phyloP scores from a whole-genome alignment of 148 eudicot genomes.

The Chenopodium album region DNA sequence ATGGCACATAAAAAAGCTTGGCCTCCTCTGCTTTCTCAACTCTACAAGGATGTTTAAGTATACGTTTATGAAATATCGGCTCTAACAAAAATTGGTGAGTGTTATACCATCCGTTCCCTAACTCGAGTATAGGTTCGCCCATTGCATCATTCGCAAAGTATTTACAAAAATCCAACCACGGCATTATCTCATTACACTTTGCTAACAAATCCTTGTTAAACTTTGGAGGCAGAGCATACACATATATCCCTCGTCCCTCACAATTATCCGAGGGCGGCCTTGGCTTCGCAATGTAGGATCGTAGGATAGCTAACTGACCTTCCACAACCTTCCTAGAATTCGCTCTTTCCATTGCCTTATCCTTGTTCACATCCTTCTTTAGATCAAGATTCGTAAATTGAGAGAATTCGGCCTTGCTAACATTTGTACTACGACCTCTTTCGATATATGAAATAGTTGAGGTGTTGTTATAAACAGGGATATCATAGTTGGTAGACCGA shows the following conservation, averaged over 20 bases:
- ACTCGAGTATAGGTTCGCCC: conserved; percentile 57
- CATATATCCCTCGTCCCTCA: conserved; percentile 60
- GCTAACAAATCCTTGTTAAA: conserved; percentile 63
- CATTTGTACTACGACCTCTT: neutral
- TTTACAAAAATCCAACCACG: conserved; percentile 57
- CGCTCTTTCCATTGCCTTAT: conserved; percentile 32
- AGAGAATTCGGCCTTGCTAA: neutral
- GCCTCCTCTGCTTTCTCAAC: conserved; percentile 57
- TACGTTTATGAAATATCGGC: conserved; percentile 64
- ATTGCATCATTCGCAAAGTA: conserved; percentile 51
- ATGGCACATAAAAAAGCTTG: conserved; percentile 77
- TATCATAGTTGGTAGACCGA: conserved; percentile 28
- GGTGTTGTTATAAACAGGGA: neutral
- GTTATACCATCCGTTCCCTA: conserved; percentile 69
- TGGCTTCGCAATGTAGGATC: conserved; percentile 45
- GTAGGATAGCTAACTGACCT: conserved; percentile 41
- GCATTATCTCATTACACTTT: conserved; percentile 49
- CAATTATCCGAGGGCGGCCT: conserved; percentile 31
- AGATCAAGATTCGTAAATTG: conserved; percentile 3
- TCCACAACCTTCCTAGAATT: conserved; percentile 39
- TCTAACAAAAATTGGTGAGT: conserved; percentile 77
- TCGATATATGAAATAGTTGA: neutral
- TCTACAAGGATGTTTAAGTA: conserved; percentile 72
- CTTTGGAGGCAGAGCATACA: conserved; percentile 70
- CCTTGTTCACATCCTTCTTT: conserved; percentile 8